Evolutionary conservation across 129 eudicot species (phyloP).

Genomic region (Centrapalus pauciflorus): DNA sequence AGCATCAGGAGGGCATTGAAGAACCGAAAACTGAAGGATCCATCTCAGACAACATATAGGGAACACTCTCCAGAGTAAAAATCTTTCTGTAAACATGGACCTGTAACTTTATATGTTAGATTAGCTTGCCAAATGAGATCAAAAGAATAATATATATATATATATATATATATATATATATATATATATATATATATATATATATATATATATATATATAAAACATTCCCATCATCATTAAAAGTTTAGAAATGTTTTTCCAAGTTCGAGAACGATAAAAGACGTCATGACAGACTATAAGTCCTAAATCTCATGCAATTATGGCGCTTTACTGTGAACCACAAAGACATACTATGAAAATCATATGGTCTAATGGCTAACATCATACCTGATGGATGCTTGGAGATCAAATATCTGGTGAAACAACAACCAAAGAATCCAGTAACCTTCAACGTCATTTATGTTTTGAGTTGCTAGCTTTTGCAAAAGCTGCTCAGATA

Average conservation of each 20-base stretch:
- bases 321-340: not conserved
- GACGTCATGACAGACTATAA: not conserved
- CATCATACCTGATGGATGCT: conserved; percentile 54
- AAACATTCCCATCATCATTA: not conserved
- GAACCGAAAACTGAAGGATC: conserved; percentile 91
- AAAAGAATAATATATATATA: not conserved
- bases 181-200: not conserved
- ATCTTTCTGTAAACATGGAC: conserved; percentile 71
- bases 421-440: conserved; percentile 81
- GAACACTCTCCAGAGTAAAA: conserved; percentile 90
- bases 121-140: not conserved
- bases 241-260: not conserved
- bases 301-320: not conserved
- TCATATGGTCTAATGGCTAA: not conserved
- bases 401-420: conserved; percentile 50
- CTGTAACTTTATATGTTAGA: conserved; percentile 24
- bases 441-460: conserved; percentile 73
- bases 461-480: conserved; percentile 54
- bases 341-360: not conserved
- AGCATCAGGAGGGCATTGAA: conserved; percentile 58
- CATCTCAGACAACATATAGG: conserved; percentile 83
- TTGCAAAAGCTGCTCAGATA: conserved; percentile 75
- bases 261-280: conserved; percentile 1
- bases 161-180: not conserved
- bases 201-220: not conserved